Conservation (phyloP, 371 early-diverging fungal species). For the Globomyces sp. region DNA sequence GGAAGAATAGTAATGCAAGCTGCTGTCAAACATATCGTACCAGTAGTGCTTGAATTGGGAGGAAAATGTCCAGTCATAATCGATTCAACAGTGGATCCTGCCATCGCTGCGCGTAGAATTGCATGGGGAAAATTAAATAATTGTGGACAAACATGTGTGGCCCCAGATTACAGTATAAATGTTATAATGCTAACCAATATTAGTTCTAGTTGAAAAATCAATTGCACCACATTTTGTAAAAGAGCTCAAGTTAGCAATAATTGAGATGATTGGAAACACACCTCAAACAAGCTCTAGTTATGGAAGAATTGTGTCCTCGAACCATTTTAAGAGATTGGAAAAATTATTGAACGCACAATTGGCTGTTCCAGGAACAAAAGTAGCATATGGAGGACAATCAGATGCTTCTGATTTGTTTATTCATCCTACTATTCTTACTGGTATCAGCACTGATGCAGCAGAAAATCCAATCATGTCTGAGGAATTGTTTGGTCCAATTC, state of each 20-base stretch:
- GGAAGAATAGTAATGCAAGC: conserved; percentile 71
- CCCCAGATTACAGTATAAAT: conserved; percentile 67
- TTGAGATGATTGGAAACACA: conserved; percentile 39
- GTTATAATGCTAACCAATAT: neutral
- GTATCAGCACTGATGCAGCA: conserved; percentile 27
- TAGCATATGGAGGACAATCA: conserved; percentile 35
- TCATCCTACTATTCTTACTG: conserved; percentile 41
- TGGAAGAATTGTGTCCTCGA: conserved; percentile 67
- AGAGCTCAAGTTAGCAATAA: conserved; percentile 52
- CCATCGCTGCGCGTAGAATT: conserved; percentile 69
- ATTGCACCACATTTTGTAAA: conserved; percentile 52
- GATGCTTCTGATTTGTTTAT: conserved; percentile 29
- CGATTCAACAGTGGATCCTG: conserved; percentile 59
- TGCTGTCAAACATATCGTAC: conserved; percentile 73
- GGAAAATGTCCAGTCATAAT: conserved; percentile 86
- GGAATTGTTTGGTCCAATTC: conserved; percentile 64
- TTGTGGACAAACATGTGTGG: conserved; percentile 82
- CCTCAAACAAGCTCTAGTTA: conserved; percentile 44
- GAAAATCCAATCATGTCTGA: conserved; percentile 44
- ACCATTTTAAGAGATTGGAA: conserved; percentile 71
- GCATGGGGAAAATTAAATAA: conserved; percentile 82
- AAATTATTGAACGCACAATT: conserved; percentile 50
- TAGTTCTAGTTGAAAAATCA: conserved; percentile 58
- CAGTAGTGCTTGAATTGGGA: conserved; percentile 86
- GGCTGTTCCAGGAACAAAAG: conserved; percentile 15